Evolutionary conservation across 805 yeast genomes (phyloP).

Genomic region (Candida sanyiensis): DNA sequence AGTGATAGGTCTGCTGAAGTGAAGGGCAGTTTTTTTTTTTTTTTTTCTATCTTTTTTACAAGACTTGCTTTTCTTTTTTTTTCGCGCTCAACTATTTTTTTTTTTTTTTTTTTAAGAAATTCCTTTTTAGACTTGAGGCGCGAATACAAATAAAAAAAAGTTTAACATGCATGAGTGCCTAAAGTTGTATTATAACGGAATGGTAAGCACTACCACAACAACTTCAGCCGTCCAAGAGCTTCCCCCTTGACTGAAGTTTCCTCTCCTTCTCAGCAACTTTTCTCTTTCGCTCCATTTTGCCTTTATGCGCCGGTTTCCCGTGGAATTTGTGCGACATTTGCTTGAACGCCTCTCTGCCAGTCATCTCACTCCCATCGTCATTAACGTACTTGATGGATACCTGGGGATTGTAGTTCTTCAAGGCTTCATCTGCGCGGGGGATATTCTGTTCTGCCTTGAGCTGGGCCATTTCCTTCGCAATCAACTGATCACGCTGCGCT

Average conservation of each 20-base stretch:
- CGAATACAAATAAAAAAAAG: too few relatives aligned
- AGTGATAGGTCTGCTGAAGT: too few relatives aligned
- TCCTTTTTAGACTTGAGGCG: neutral
- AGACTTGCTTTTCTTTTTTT: too few relatives aligned
- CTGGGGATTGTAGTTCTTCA: constrained; percentile 38
- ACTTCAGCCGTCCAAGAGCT: neutral
- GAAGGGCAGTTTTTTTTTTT: constrained; percentile 6
- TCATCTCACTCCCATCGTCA: constrained; percentile 43
- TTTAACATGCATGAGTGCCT: too few relatives aligned
- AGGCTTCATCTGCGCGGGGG: constrained; percentile 15
- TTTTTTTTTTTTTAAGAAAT: constrained; percentile 1
- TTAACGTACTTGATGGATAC: constrained; percentile 48
- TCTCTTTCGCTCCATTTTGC: constrained; percentile 19
- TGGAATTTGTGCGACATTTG: constrained; percentile 57
- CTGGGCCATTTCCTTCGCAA: constrained; percentile 13
- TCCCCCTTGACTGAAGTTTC: constrained; percentile 1
- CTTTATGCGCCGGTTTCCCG: constrained; percentile 33
- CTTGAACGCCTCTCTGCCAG: constrained; percentile 54
- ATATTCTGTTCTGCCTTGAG: constrained; percentile 9
- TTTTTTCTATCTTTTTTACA: too few relatives aligned
- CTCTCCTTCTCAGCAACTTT: constrained; percentile 20
- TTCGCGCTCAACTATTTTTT: too few relatives aligned
- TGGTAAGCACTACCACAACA: too few relatives aligned
- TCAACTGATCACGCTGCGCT: constrained; percentile 38
- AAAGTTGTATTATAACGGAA: too few relatives aligned